Base-by-base conservation (phyloP, 2,329 filamentous ascomycete genomes). In the Pseudogymnoascus pannorum region DNA sequence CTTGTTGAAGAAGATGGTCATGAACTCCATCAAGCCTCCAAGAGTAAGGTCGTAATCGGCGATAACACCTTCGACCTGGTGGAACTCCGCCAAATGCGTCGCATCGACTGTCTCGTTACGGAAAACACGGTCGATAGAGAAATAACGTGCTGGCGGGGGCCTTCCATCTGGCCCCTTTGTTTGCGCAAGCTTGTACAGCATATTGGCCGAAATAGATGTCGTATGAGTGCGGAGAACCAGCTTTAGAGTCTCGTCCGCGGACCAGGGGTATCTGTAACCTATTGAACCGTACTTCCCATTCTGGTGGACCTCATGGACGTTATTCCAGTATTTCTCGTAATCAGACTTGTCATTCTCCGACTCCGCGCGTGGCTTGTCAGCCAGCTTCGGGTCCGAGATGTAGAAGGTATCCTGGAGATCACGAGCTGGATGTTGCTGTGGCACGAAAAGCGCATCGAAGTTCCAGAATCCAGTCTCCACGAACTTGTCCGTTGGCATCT, bases 391-490 rank as follows among this genome's bases (percentile, higher is more conserved):
- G 71, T 99, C 92, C 40, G 92, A 92, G 71, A 97, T 93, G 80
- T 97, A 99, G 80, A 97, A 97, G 61, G 94, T 97, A 72, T 99
- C 94, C 81, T 99, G 94, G 67, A 97, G 82, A 74, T 99, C 94
- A 73, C 94, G 91, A 63, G 94, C 94, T 59, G 94, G 94, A 75
- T 99, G 94, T 81, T 99, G 94, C 77, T 96, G 94, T 29, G 93
- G 93, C 60, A 97, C 93, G 75, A 93, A 97, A 65, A 99, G 90
- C 22, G 92, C 87, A 72, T 97, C 93, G 75, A 97, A 97, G 77
- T 97, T 97, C 92, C 94, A 99, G 86, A 97, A 97, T 54, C 93
- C 92, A 11, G 92, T 93, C 78, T 99, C 94, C 65, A 97, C 92
- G 73, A 87, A 97, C 74, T 90, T 86, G 77, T 89, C 88, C 58